Percentiles rank a stretch among this genome's conserved stretches.
Conservation (phyloP, 2,329 filamentous ascomycete genomes). For the Nakataea oryzae region DNA sequence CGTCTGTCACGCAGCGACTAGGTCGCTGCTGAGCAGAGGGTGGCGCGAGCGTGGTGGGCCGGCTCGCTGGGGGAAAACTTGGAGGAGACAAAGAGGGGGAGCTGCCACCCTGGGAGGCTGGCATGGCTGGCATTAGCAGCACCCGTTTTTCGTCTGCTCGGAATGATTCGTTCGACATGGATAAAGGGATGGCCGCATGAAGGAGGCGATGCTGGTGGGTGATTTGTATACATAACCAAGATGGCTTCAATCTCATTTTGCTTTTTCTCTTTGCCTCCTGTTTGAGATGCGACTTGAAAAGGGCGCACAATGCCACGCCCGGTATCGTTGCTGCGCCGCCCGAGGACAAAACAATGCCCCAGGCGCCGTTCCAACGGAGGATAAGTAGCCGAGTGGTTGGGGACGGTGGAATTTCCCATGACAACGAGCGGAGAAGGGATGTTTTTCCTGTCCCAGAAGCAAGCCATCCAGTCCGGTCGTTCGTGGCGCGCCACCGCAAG, state of each 20-base stretch:
- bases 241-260: not conserved
- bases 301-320: not conserved
- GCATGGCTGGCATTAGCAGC: not conserved
- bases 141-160: not conserved
- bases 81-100: not conserved
- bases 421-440: not conserved
- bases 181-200: not conserved
- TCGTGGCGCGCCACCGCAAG: too few species aligned
- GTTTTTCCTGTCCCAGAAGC: too few species aligned
- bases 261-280: not conserved
- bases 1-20: not conserved
- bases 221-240: not conserved
- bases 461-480: too few species aligned
- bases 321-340: not conserved
- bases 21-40: not conserved
- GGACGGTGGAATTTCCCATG: too few species aligned
- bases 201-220: not conserved
- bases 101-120: too few species aligned
- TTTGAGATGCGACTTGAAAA: not conserved
- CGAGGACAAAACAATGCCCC: too few species aligned
- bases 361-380: not conserved
- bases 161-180: not conserved
- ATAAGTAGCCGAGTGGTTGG: too few species aligned
- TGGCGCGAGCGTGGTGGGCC: too few species aligned
- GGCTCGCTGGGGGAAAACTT: too few species aligned